Evolutionary conservation across 345 rosid species (phyloP).

Genomic region (rapeseed (Brassica napus)): DNA sequence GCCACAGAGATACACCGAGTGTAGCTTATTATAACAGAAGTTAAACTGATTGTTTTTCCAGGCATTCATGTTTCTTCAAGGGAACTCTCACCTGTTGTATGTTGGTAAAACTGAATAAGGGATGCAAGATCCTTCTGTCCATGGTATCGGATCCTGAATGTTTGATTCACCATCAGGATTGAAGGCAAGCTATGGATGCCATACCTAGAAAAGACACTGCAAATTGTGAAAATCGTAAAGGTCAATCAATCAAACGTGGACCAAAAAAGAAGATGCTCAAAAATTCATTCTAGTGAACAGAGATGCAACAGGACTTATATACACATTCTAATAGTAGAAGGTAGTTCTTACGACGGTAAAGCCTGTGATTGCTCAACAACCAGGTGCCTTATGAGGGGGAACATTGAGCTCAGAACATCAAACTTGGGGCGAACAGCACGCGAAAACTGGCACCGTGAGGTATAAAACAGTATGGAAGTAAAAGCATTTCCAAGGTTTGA

Average conservation of each 20-base stretch:
- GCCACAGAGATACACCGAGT: constrained; percentile 21
- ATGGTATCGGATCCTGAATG: constrained; percentile 50
- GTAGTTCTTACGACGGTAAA: constrained; percentile 62
- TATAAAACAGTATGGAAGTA: constrained; percentile 67
- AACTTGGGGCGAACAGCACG: constrained; percentile 44
- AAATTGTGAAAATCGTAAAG: constrained; percentile 10
- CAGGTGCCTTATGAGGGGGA: constrained; percentile 76
- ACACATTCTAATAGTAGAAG: not conserved
- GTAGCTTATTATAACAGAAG: constrained; percentile 1
- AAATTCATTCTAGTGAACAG: not conserved
- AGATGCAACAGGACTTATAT: not conserved
- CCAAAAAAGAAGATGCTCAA: not conserved
- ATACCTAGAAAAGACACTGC: constrained; percentile 81
- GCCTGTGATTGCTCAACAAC: constrained; percentile 72
- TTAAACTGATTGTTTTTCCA: not conserved
- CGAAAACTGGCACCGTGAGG: constrained; percentile 78
- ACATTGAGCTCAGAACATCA: constrained; percentile 66
- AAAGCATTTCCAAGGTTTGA: constrained; percentile 49
- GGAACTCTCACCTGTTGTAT: constrained; percentile 58
- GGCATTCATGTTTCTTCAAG: constrained; percentile 12
- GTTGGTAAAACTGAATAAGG: constrained; percentile 65
- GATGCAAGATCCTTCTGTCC: constrained; percentile 70
- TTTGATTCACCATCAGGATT: constrained; percentile 66
- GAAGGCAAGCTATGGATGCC: constrained; percentile 93
- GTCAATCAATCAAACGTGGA: constrained; percentile 5